Conservation (phyloP, 352 stramenopile species). For the Phytopythium chamaehyphon region DNA sequence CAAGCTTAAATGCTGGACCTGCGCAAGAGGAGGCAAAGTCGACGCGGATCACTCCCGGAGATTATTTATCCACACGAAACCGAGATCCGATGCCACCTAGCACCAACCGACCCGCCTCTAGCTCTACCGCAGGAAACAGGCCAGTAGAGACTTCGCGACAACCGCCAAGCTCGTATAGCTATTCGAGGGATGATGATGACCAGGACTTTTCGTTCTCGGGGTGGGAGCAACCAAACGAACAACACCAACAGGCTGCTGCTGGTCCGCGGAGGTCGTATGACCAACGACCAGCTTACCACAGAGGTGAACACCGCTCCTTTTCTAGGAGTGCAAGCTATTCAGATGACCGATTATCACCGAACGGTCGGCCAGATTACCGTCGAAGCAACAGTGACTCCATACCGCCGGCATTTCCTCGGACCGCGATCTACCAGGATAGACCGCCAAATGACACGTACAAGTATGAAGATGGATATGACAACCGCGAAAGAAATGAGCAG, state of each 20-base stretch:
- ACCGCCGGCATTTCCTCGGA: no score
- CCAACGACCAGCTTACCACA: neutral
- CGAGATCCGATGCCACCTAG: neutral
- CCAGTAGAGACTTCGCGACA: neutral
- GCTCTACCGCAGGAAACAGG: neutral
- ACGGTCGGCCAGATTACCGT: conserved; percentile 1
- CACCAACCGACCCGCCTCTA: neutral
- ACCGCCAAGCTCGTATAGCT: no score
- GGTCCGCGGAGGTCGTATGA: neutral
- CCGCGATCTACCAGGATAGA: no score
- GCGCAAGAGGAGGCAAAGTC: neutral
- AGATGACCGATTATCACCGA: neutral
- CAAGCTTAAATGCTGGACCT: neutral
- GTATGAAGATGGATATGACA: no score
- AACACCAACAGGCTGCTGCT: neutral
- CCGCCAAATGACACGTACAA: no score
- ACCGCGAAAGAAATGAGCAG: no score
- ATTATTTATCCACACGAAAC: conserved; percentile 14
- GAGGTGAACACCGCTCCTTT: neutral
- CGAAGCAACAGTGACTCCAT: conserved; percentile 2
- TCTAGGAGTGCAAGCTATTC: conserved; percentile 1
- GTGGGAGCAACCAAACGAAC: neutral
- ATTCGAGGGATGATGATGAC: neutral
- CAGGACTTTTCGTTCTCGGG: conserved; percentile 3
- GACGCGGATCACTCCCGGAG: conserved; percentile 23